Conservation (phyloP, 108 stramenopile species). For the Skeletonema tropicum region DNA sequence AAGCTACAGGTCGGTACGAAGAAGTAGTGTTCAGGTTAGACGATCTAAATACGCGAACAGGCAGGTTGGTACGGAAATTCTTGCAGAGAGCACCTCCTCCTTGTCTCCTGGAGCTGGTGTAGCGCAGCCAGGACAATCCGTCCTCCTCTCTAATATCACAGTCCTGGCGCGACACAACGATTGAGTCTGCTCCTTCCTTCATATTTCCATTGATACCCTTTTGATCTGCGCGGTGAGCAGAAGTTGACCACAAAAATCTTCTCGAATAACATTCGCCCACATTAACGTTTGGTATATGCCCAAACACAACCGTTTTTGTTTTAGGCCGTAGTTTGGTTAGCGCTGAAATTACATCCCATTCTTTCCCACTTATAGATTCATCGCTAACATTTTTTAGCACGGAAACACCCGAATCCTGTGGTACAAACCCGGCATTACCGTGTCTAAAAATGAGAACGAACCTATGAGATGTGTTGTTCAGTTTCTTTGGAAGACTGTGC, state of each 20-base stretch:
- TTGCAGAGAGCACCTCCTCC: constrained; percentile 36
- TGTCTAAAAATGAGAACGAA: constrained; percentile 53
- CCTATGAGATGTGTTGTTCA: constrained; percentile 17
- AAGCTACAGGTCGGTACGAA: constrained; percentile 25
- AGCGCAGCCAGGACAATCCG: constrained; percentile 39
- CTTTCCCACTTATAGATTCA: constrained; percentile 2
- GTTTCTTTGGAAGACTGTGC: constrained; percentile 47
- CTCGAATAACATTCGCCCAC: constrained; percentile 29
- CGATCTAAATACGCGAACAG: constrained; percentile 46
- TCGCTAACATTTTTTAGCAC: constrained; percentile 8
- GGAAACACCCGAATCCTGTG: constrained; percentile 43
- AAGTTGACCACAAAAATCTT: constrained; percentile 11
- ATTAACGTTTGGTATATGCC: constrained; percentile 14
- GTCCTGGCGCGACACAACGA: constrained; percentile 52
- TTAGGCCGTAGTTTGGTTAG: constrained; percentile 20
- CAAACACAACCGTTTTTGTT: constrained; percentile 23
- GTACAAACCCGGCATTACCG: constrained; percentile 22
- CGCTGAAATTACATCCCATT: constrained; percentile 12
- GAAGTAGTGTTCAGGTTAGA: constrained; percentile 35
- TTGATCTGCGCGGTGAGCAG: constrained; percentile 38
- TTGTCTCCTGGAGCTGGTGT: constrained; percentile 36
- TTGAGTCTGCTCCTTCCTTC: constrained; percentile 50
- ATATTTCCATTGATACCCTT: constrained; percentile 54
- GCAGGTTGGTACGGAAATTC: constrained; percentile 14
- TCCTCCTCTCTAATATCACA: constrained; percentile 40